A percentile compares a stretch with the other conserved stretches of the same genome.
Conservation (phyloP, 148 eudicot species). For the Nepenthes gracilis region DNA sequence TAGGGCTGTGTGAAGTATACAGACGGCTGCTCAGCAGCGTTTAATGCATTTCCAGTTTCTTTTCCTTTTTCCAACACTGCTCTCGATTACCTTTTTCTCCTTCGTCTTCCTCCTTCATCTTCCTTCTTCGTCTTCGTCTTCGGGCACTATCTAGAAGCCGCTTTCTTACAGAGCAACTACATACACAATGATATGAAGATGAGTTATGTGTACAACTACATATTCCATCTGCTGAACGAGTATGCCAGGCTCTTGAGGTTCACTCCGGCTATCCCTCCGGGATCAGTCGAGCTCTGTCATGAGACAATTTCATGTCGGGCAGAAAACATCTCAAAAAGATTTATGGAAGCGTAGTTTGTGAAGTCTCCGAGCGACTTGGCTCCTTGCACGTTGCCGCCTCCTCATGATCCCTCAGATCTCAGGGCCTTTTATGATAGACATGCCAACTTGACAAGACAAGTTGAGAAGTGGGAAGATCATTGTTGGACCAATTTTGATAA, state of each 20-base stretch:
- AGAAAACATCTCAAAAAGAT: constrained; percentile 24
- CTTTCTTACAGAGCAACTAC: constrained; percentile 30
- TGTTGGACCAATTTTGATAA: constrained; percentile 13
- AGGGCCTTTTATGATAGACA: constrained; percentile 16
- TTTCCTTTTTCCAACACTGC: too few relatives aligned
- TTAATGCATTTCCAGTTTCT: too few relatives aligned
- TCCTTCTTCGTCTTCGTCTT: too few relatives aligned
- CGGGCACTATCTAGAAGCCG: constrained; percentile 28
- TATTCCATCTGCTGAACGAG: constrained; percentile 46
- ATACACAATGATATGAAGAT: too few relatives aligned
- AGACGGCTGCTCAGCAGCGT: too few relatives aligned
- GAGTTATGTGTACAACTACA: constrained; percentile 44
- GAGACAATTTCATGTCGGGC: constrained; percentile 37
- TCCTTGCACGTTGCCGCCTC: constrained; percentile 40
- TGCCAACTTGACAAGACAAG: constrained; percentile 26
- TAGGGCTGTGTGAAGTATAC: too few relatives aligned
- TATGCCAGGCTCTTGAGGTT: constrained; percentile 38
- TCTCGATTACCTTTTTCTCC: too few relatives aligned
- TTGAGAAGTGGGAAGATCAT: constrained; percentile 41
- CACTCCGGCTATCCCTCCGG: constrained; percentile 31
- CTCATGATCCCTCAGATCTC: constrained; percentile 25
- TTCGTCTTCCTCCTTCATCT: too few relatives aligned
- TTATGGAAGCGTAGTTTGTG: constrained; percentile 32
- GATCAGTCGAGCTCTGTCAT: constrained; percentile 31
- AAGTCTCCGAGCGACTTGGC: constrained; percentile 18